Base-by-base conservation (phyloP, 148 eudicot genomes). In the Polygonum aviculare region DNA sequence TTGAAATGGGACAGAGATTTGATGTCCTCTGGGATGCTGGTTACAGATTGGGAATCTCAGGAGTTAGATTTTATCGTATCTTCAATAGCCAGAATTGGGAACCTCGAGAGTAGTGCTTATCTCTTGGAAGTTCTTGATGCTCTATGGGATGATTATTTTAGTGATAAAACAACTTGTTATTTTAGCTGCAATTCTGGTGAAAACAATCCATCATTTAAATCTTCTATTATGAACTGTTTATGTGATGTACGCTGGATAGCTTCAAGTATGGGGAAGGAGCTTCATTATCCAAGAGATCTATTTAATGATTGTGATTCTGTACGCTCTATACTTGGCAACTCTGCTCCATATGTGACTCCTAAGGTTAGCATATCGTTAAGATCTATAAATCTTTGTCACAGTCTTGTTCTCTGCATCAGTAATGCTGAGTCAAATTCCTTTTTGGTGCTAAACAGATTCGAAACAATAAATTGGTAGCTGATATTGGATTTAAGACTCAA, bases 1-100 rank as follows among this genome's bases (percentile, higher is more conserved):
- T 76, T 86, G 35, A 76, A 65, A 59, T 44, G 71, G 77, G 86
- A 82, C 54, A 80, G 78, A 60, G 84, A 80, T 65, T 62, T 81
- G 70, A 73, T 88, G 8, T 79, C 89, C 41, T 62, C 83, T 6
- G 85, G 77, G 50, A 59, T 83, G 69, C n/a, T 87, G 78, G 86
- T 81, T 48, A 87, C 77, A 78, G 96, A 92, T 86, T 95, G 97
- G 97, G 97, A 90, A 86, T 95, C 98, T 51, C 80, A 83, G 63
- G 98, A 95, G 78, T 81, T 92, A 70, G 73, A 55, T 69, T 77
- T 78, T 71, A 78, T 95, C 78, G 54, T 95, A 51, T 88, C 92
- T 67, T 78, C 76, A n/a, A 72, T 92, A 69, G 84, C 92, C 49
- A 77, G 83, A 51, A 85, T 76, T 44, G 83, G 84, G 79, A 86